Evolutionary conservation across 1,284 basidiomycete genomes (phyloP), one percentile per base, ranked within the genome.

Genomic region (Leucoagaricus sp.): DNA sequence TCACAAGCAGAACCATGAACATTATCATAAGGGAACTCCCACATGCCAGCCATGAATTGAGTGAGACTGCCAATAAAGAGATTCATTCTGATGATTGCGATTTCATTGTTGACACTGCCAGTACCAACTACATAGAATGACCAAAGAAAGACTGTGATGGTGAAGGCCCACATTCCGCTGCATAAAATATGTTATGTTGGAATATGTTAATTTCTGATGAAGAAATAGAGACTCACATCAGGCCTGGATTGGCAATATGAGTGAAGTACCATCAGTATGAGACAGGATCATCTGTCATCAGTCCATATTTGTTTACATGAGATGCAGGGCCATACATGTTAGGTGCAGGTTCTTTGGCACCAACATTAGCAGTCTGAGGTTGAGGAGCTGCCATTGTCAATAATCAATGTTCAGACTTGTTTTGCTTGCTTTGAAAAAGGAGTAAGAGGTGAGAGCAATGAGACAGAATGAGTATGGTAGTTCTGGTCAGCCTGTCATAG

Each of bases 51-150:
- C 33, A 87, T 67, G 63, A 90, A 76, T 68, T 91, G 96, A 13
- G 83, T 83, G 23, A 96, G 81, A 60, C 96, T 95, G 57, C 94
- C 94, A 59, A 83, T 84, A 70, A 83, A 89, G 60, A 91, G 71
- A 10, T 91, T 91, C 84, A 94, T 90, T 61, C 91, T 92, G 56
- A 94, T 80, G 60, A 95, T 84, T 51, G 89, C 84, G 65, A 94
- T 94, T 29, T 87, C 81, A 5, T 68, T 69, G 28, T 66, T 62
- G 55, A 90, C 74, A 17, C 74, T 72, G 23, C 83, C 76, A 38
- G 85, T 72, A 53, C 76, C 67, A 38, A 81, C 74, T 65, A 87
- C 89, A 77, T 80, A 85, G 65, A 90, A 63, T 7, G 86, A 87
- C 48, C 89, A 75, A 58, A 89, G 82, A 67, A 91, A 79, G 0